A percentile compares a stretch with the other conserved stretches of the same genome.
Conservation (phyloP, 2,329 filamentous ascomycete genomes). For the Metarhizium anisopliae region DNA sequence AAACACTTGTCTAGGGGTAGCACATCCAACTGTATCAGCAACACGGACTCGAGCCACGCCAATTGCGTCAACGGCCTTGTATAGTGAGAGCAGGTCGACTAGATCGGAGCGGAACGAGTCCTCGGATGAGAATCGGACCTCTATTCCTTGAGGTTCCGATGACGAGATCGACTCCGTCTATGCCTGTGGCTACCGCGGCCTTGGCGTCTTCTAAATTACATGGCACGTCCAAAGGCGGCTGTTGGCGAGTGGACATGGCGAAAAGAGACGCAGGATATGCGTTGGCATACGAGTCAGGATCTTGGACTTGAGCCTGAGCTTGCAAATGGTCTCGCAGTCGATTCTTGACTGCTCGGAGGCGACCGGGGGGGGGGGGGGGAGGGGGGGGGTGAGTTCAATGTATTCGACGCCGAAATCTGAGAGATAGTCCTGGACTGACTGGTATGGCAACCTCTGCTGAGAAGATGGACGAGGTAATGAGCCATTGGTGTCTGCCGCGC, state of each 20-base stretch:
- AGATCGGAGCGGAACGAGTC: slow-evolving; percentile 82
- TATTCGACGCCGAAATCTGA: slow-evolving; percentile 15
- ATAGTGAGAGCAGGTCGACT: slow-evolving; percentile 64
- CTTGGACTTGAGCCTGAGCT: slow-evolving; percentile 68
- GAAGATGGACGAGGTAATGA: neutral
- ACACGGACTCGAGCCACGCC: slow-evolving; percentile 83
- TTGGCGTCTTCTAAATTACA: slow-evolving; percentile 41
- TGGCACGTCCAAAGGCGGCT: slow-evolving; percentile 9
- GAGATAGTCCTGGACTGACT: slow-evolving; percentile 9
- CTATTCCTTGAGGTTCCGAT: slow-evolving; percentile 43
- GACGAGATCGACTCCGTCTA: slow-evolving; percentile 37
- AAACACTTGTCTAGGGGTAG: slow-evolving; percentile 78
- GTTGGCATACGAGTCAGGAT: slow-evolving; percentile 13
- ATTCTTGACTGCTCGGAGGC: slow-evolving; percentile 75
- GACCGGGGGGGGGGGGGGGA: slow-evolving; percentile 72
- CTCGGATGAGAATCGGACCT: slow-evolving; percentile 50
- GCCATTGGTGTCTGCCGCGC: neutral
- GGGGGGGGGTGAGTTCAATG: slow-evolving; percentile 74
- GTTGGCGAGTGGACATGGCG: neutral
- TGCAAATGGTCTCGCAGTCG: slow-evolving; percentile 90
- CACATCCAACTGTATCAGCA: slow-evolving; percentile 87
- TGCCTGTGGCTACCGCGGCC: slow-evolving; percentile 73
- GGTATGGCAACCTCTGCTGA: slow-evolving; percentile 4
- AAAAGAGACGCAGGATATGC: too few species aligned
- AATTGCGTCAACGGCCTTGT: slow-evolving; percentile 72